Evolutionary conservation across 306 rosid genomes (phyloP), one percentile per base, ranked within the genome.

Genomic region (Gillenia trifoliata): DNA sequence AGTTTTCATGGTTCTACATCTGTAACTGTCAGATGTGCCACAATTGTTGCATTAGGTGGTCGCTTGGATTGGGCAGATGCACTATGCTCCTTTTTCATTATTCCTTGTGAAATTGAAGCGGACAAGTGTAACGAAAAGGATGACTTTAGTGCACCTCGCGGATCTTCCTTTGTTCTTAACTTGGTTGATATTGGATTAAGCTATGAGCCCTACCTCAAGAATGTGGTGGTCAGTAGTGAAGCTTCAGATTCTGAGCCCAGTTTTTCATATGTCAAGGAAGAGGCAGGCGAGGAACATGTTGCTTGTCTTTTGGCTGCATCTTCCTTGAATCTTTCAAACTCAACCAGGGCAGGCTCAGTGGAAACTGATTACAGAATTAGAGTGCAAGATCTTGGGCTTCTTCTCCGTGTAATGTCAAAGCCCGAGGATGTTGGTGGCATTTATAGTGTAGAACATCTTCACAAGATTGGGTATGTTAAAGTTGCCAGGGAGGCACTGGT

Each of bases 261-360:
- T 79, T 82, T 43, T 83, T 87, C 91, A 64, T 74, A 49, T 78
- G 79, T 71, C 63, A 84, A 87, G 64, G 87, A 84, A 68, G 89
- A 77, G 76, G 83, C 26, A 69, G 75, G 71, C 64, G 89, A 86
- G 70, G 88, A 83, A 49, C 77, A 59, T 70, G 93, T 87, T 76
- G 82, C 96, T 75, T 91, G 98, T 85, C 80, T 94, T 75, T 85
- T 94, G 85, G 96, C 96, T 78, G 95, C 98, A 63, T 88, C 97
- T 75, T 91, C 82, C 76, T 77, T 94, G 76, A 85, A 83, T 56
- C 87, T 94, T 75, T 86, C 97, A 77, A 89, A 72, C 87, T 83
- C 89, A 78, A 78, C 86, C 57, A 59, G 15, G 71, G 78, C 65
- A 57, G 88, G 84, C 65, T 75, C 87, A 63, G 63, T 71, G 65